Percentiles rank a stretch among this genome's conserved stretches.
Evolutionary conservation across 129 eudicot genomes (phyloP).

Genomic region (Lactuca sativa): DNA sequence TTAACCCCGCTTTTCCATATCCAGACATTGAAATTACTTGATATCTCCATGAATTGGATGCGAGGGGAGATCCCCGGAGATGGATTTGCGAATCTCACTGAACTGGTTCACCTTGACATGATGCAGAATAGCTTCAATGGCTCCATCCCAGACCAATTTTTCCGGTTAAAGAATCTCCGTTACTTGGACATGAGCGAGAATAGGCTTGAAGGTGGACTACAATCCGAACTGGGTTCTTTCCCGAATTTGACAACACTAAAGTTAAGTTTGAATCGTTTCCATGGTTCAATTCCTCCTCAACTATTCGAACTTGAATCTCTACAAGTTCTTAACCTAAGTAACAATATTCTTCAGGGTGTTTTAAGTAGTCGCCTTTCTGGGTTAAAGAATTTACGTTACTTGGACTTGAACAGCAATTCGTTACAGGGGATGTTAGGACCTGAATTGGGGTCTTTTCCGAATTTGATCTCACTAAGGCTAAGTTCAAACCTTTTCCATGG

Average conservation of each 20-base stretch:
- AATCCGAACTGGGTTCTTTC: conserved; percentile 26
- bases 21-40: conserved; percentile 35
- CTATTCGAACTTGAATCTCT: conserved; percentile 2
- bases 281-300: no score
- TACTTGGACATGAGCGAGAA: conserved; percentile 38
- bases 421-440: conserved; percentile 29
- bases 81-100: conserved; percentile 49
- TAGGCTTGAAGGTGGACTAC: conserved; percentile 22
- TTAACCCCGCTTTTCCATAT: conserved; percentile 44
- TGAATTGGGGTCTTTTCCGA: conserved; percentile 26
- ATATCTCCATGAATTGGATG: conserved; percentile 42
- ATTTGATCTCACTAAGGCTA: conserved; percentile 21
- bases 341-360: background rate
- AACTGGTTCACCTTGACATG: conserved; percentile 50
- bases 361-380: background rate
- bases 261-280: background rate
- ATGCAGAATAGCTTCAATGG: conserved; percentile 40
- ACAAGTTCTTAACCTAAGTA: background rate
- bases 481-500: conserved; percentile 14
- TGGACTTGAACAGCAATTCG: conserved; percentile 28
- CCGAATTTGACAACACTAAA: conserved; percentile 22
- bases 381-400: conserved; percentile 23
- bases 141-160: conserved; percentile 35
- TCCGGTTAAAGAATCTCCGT: conserved; percentile 20
- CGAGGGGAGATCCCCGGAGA: conserved; percentile 30